Percentiles rank a stretch among this genome's conserved stretches.
Conservation (phyloP, 768 basidiomycete species). For the Podaxis pistillaris region DNA sequence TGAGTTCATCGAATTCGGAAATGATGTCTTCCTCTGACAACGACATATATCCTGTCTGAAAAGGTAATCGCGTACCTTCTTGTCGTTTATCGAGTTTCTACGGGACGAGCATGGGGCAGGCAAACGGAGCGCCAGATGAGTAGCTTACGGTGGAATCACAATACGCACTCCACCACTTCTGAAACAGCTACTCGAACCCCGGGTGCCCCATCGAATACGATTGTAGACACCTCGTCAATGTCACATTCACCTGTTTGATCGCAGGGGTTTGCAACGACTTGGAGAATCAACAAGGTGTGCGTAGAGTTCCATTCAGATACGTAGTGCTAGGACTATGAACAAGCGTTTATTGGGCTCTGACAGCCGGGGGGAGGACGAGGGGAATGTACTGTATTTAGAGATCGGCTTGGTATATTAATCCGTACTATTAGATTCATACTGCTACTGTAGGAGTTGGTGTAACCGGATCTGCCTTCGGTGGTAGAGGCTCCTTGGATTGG, state of each 20-base stretch:
- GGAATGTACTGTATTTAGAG: background rate
- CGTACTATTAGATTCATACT: background rate
- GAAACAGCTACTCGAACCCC: background rate
- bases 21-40: background rate
- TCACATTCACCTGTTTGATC: too few relatives aligned
- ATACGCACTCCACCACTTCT: background rate
- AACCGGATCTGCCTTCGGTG: slow-evolving; percentile 41
- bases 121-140: background rate
- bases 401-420: background rate
- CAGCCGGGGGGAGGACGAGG: too few relatives aligned
- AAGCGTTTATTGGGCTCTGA: too few relatives aligned
- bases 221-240: too few relatives aligned
- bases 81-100: background rate
- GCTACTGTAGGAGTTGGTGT: slow-evolving; percentile 36
- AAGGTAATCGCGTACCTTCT: background rate
- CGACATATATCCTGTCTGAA: background rate
- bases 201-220: background rate
- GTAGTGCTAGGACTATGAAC: too few relatives aligned
- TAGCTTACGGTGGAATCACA: background rate
- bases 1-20: background rate
- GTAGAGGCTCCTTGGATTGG: slow-evolving; percentile 32
- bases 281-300: too few relatives aligned
- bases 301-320: too few relatives aligned
- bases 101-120: background rate
- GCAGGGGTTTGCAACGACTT: too few relatives aligned